phyloP scores from a whole-genome alignment of 257 asterid species.

The Nicotiana tabacum region DNA sequence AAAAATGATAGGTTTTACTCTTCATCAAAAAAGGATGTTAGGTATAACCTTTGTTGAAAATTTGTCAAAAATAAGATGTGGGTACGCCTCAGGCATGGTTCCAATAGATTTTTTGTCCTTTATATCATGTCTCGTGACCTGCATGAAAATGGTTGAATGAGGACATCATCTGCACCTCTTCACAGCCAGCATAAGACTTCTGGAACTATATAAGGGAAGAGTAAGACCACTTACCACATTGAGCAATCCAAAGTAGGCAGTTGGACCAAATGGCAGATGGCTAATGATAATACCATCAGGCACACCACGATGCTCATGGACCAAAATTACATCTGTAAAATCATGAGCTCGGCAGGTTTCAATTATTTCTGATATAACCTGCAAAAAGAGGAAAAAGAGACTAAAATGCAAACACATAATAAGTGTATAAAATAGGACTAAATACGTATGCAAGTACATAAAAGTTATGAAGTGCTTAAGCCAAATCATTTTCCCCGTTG shows the following conservation, averaged over 20 bases:
- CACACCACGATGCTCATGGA: constrained; percentile 93
- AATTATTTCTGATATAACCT: constrained; percentile 83
- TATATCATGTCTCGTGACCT: constrained; percentile 61
- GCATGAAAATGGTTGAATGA: constrained; percentile 22
- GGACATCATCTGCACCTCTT: constrained; percentile 8
- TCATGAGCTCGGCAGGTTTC: constrained; percentile 87
- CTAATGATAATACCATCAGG: constrained; percentile 83
- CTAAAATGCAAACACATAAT: background rate
- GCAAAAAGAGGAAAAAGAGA: constrained; percentile 9
- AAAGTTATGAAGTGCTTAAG: background rate
- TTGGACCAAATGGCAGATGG: constrained; percentile 95
- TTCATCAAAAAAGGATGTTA: background rate
- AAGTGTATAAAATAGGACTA: too few species aligned
- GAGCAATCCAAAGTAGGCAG: constrained; percentile 80
- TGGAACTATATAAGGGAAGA: background rate
- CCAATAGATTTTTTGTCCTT: constrained; percentile 12
- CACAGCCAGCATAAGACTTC: background rate
- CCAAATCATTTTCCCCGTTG: background rate
- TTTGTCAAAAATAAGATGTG: constrained; percentile 12
- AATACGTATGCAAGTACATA: background rate
- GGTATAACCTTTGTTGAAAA: background rate
- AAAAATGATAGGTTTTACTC: background rate
- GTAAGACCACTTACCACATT: constrained; percentile 69
- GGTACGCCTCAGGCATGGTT: constrained; percentile 8
- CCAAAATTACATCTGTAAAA: constrained; percentile 78